Percentiles rank a stretch among this genome's conserved stretches.
These are phyloP conservation scores for Boletus sensibilis DNA, from an alignment of 768 basidiomycete species.

Conservation along the genomic window DNA sequence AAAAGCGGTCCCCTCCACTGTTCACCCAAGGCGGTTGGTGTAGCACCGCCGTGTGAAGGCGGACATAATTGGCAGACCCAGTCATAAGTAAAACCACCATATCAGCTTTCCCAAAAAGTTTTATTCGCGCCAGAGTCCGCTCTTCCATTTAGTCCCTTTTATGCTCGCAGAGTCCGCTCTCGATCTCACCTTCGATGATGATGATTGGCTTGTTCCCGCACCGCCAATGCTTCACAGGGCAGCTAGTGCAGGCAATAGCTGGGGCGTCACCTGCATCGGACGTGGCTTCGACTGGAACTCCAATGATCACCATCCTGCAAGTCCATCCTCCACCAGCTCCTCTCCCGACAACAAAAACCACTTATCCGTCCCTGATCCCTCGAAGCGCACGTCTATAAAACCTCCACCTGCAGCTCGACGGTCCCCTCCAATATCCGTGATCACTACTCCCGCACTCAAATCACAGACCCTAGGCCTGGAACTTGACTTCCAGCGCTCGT, in stretches of 20 bases:
- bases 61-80: constrained; percentile 2
- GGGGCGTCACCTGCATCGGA: constrained; percentile 84
- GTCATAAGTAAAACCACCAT: constrained; percentile 6
- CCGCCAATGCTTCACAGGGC: constrained; percentile 55
- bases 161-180: constrained; percentile 63
- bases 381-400: constrained; percentile 7
- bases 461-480: constrained; percentile 22
- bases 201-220: constrained; percentile 62
- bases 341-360: constrained; percentile 11
- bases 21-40: background rate
- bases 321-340: constrained; percentile 1
- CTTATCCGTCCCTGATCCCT: constrained; percentile 14
- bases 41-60: constrained; percentile 15
- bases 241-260: constrained; percentile 72
- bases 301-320: constrained; percentile 34
- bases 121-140: background rate
- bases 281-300: constrained; percentile 77
- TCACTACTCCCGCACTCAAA: constrained; percentile 27
- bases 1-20: background rate
- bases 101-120: background rate
- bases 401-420: constrained; percentile 7
- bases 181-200: constrained; percentile 66
- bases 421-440: constrained; percentile 15
- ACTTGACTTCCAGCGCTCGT: constrained; percentile 27
- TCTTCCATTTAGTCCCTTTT: constrained; percentile 5